Evolutionary conservation across 495 filamentous ascomycete genomes (phyloP).

Genomic region (Cercophora sp.): DNA sequence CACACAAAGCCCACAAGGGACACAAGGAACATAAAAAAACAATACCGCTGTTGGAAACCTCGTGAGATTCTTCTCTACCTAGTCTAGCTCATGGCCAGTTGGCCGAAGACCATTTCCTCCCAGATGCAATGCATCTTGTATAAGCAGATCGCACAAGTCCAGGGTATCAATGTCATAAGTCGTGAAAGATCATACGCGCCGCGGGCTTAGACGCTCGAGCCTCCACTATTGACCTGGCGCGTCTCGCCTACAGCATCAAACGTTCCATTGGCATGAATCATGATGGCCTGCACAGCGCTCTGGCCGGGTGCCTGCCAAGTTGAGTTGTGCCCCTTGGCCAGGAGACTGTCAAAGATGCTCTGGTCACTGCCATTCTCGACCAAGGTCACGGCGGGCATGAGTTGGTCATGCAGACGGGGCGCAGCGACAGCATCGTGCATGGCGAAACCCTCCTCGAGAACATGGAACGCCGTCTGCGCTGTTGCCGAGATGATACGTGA

Average conservation of each 20-base stretch:
- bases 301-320: conserved; percentile 60
- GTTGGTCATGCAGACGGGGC: conserved; percentile 78
- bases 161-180: neutral
- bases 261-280: conserved; percentile 64
- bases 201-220: conserved; percentile 55
- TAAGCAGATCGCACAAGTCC: neutral
- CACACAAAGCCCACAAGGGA: too few relatives aligned
- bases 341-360: conserved; percentile 60
- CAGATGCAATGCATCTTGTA: too few relatives aligned
- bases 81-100: too few relatives aligned
- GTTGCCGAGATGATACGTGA: conserved; percentile 85
- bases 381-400: conserved; percentile 62
- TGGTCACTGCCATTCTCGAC: conserved; percentile 74
- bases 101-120: too few relatives aligned
- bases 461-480: conserved; percentile 68
- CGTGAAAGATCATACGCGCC: neutral
- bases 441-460: conserved; percentile 61
- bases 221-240: conserved; percentile 68
- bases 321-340: conserved; percentile 64
- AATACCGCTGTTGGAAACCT: too few relatives aligned
- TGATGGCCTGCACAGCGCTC: conserved; percentile 70
- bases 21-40: too few relatives aligned
- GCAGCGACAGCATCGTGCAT: conserved; percentile 57
- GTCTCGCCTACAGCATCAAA: conserved; percentile 61
- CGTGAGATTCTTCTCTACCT: too few relatives aligned